Conservation (phyloP, 164 flowering plant genomes). For the Annona squamosa region DNA sequence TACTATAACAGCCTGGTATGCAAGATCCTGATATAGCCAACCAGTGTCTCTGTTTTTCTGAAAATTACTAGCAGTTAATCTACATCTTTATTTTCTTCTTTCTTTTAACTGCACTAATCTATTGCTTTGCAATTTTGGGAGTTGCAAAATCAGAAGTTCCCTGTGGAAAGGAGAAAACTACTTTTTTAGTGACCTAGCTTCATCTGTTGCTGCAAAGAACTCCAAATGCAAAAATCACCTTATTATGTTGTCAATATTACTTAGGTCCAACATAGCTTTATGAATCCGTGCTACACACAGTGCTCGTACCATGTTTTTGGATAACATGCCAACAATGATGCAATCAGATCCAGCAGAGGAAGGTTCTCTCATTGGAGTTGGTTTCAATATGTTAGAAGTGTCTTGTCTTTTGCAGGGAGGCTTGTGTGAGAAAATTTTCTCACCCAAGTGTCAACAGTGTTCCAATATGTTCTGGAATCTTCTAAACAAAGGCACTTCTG, state of each 20-base stretch:
- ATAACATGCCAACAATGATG: neutral
- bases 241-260: neutral
- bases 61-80: neutral
- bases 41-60: neutral
- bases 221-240: neutral
- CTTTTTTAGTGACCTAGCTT: no score
- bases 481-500: no score
- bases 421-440: no score
- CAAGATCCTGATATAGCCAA: neutral
- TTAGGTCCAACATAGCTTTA: neutral
- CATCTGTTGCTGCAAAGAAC: no score
- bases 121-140: neutral
- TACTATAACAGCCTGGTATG: conserved; percentile 66
- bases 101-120: neutral
- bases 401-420: no score
- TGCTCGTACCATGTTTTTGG: neutral
- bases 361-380: no score
- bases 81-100: neutral
- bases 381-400: no score
- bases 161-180: no score
- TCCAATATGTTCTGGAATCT: no score
- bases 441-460: no score
- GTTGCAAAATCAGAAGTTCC: neutral
- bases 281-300: neutral
- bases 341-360: no score